These are phyloP conservation scores for Neurospora sp. DNA, from an alignment of 495 filamentous ascomycete genomes.

Conservation along the genomic window DNA sequence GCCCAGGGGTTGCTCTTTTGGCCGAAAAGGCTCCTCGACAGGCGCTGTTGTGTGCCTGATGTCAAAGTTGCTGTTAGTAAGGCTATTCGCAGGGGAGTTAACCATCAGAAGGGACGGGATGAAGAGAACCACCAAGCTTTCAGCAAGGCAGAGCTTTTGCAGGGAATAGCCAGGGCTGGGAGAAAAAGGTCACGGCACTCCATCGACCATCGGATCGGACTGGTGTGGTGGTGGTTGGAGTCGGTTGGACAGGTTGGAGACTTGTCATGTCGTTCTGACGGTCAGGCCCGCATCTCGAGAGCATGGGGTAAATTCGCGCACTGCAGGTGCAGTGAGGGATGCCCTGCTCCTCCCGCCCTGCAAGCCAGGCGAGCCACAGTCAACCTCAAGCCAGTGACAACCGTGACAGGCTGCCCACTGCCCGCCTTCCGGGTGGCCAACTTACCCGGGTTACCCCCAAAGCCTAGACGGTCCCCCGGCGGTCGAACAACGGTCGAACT, in stretches of 20 bases:
- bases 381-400: not conserved
- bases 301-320: not conserved
- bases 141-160: not conserved
- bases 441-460: no score
- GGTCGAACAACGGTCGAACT: no score
- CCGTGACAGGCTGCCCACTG: not conserved
- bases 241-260: not conserved
- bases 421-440: not conserved
- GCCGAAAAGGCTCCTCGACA: not conserved
- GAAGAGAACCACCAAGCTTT: not conserved
- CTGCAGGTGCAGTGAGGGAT: not conserved
- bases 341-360: not conserved
- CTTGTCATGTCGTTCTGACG: not conserved
- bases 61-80: not conserved
- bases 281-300: not conserved
- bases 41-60: not conserved
- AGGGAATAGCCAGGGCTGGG: not conserved
- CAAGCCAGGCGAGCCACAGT: not conserved
- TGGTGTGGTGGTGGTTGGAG: not conserved
- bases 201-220: not conserved
- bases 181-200: not conserved
- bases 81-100: not conserved
- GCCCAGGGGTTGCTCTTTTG: not conserved
- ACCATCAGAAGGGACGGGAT: not conserved
- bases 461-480: not conserved